Base-by-base conservation (phyloP, 2,329 filamentous ascomycete species). In the Dactylellina haptotyla region DNA sequence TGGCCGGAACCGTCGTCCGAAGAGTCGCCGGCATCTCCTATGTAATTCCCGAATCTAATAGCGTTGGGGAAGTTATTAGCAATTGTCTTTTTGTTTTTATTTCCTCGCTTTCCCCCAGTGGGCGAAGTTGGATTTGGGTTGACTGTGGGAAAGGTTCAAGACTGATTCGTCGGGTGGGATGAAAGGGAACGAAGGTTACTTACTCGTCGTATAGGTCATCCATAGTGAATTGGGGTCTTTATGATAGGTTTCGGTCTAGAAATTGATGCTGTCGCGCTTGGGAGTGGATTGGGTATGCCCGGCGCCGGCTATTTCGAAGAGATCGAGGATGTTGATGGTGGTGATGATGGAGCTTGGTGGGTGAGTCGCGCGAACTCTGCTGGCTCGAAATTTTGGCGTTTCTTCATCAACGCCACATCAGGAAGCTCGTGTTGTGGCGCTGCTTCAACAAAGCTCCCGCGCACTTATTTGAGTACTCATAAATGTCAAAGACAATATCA, bases 141-240 rank as follows among this genome's bases (percentile, higher is more conserved):
- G 39, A 72, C 30, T 62, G 57, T 41, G 45, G 20, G 32, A 32
- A 23, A 23, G 26, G 25, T 51, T 45, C 16, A 45, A 65, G 59
- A 16, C 45, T 46, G 14, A 28, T 9, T 62, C 18, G 16, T 43
- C 41, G 20, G 25, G 12, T 26, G 16, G 56, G 9, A 18, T n/a
- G n/a, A 26, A 28, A 25, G n/a, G 23, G 28, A 14, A 12, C 50
- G 39, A 16, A 16, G 20, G 43, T 10, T 16, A 76, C 83, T 75
- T 84, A 96, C 92, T 98, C 94, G 84, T 98, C 94, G 81, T 98
- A 97, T 78, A 97, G 88, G 82, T 97, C 93, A 84, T 97, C 93
- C 93, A 97, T 95, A 78, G 78, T 83, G 69, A 48, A 61, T 74
- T 51, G 20, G n/a, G 18, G 26, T 9, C 2, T 48, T 14, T 16